Percentiles rank a stretch among this genome's conserved stretches.
Evolutionary conservation across 208 protist genomes (phyloP).

Genomic region (Crithidia mellificae): DNA sequence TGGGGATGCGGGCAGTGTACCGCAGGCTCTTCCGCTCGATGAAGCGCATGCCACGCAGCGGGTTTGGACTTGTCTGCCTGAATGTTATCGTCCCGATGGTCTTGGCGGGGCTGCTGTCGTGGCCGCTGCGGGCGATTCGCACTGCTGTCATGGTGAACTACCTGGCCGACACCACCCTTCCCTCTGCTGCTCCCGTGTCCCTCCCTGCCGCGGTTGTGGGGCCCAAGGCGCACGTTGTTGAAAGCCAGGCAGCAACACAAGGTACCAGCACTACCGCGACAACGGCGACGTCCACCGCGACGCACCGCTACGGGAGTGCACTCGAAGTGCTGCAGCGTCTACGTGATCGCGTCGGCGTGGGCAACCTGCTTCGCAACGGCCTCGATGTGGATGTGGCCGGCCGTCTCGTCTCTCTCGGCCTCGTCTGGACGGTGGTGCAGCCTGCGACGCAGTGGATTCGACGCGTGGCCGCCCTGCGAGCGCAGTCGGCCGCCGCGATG

Average conservation of each 20-base stretch:
- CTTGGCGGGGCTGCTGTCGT: conserved; percentile 21
- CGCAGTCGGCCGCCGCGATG: neutral
- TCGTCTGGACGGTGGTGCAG: conserved; percentile 29
- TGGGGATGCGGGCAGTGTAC: conserved; percentile 8
- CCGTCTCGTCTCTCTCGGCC: conserved; percentile 28
- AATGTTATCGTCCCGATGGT: conserved; percentile 13
- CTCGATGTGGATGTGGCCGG: conserved; percentile 41
- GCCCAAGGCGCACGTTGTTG: too few relatives aligned
- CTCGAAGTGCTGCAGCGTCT: conserved; percentile 9
- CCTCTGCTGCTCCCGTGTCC: too few relatives aligned
- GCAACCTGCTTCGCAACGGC: conserved; percentile 34
- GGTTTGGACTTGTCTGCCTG: neutral
- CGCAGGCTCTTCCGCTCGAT: neutral
- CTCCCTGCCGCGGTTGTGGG: neutral
- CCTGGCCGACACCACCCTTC: conserved; percentile 25
- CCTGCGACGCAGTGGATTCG: conserved; percentile 27
- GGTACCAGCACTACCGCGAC: too few relatives aligned
- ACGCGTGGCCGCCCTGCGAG: conserved; percentile 6
- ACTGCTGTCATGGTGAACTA: conserved; percentile 34
- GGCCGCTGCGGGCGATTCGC: conserved; percentile 30
- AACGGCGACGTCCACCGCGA: too few relatives aligned
- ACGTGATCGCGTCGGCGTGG: conserved; percentile 10
- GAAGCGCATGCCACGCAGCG: neutral
- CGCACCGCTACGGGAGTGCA: conserved; percentile 15
- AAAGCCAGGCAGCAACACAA: neutral